These are phyloP conservation scores for Phytophthora kernoviae DNA, from an alignment of 352 stramenopile genomes.

Conservation along the genomic window DNA sequence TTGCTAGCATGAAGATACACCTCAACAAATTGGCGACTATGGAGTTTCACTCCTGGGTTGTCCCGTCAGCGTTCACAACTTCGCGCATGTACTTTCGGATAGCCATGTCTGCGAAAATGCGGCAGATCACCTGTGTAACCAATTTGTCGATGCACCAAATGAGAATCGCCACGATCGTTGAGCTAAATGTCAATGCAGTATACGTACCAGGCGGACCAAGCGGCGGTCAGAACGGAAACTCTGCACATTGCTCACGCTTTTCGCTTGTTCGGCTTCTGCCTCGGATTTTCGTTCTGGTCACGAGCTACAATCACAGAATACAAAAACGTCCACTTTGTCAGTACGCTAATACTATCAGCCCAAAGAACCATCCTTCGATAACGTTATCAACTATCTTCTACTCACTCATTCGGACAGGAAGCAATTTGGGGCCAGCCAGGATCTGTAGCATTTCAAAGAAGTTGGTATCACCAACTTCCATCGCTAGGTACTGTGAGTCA, in stretches of 20 bases:
- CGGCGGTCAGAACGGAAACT: slow-evolving; percentile 84
- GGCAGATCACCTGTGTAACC: slow-evolving; percentile 57
- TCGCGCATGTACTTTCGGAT: slow-evolving; percentile 71
- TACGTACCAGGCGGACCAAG: slow-evolving; percentile 65
- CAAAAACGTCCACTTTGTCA: no score
- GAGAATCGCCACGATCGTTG: not conserved
- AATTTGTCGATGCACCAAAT: not conserved
- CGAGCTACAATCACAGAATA: slow-evolving; percentile 31
- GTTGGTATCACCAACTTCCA: slow-evolving; percentile 39
- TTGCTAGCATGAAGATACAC: not conserved
- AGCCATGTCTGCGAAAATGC: slow-evolving; percentile 65
- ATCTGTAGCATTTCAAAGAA: slow-evolving; percentile 70
- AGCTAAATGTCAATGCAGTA: not conserved
- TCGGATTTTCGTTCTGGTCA: slow-evolving; percentile 49
- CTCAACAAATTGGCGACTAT: slow-evolving; percentile 13
- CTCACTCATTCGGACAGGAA: slow-evolving; percentile 60
- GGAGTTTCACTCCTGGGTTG: not conserved
- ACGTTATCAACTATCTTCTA: slow-evolving; percentile 2
- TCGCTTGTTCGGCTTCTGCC: slow-evolving; percentile 55
- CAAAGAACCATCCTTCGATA: not conserved
- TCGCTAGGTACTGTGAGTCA: slow-evolving; percentile 45
- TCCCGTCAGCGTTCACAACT: slow-evolving; percentile 30
- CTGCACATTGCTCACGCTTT: slow-evolving; percentile 75
- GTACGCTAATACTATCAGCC: no score
- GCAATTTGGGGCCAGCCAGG: slow-evolving; percentile 61